Conservation (phyloP, 345 rosid genomes). For the Alliaria petiolata region DNA sequence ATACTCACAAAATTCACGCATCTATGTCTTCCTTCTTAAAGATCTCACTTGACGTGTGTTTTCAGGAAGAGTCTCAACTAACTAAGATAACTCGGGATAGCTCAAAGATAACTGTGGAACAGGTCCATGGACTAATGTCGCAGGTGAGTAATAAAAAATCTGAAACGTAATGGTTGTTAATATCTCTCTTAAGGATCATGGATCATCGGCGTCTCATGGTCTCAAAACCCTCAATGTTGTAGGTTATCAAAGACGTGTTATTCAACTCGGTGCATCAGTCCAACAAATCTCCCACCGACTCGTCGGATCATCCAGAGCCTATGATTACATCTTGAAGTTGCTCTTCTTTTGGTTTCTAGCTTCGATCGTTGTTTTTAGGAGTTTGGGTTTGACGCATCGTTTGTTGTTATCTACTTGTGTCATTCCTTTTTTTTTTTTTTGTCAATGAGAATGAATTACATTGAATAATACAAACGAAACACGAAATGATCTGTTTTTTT, state of each 20-base stretch:
- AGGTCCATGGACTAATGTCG: slow-evolving; percentile 91
- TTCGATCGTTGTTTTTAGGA: not conserved
- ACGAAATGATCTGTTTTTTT: not conserved
- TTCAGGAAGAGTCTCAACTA: slow-evolving; percentile 90
- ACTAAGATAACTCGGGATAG: slow-evolving; percentile 87
- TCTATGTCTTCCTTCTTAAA: not conserved
- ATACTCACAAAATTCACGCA: not conserved
- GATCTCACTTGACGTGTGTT: slow-evolving; percentile 3
- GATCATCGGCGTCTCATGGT: not conserved
- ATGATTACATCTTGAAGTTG: slow-evolving; percentile 64
- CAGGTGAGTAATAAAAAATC: slow-evolving; percentile 50
- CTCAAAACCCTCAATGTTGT: not conserved
- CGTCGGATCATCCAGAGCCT: slow-evolving; percentile 69
- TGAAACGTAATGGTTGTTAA: not conserved
- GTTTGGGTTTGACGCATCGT: not conserved
- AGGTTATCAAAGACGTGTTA: slow-evolving; percentile 88
- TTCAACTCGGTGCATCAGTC: slow-evolving; percentile 73
- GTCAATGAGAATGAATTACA: not conserved
- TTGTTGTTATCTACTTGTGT: not conserved
- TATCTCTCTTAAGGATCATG: not conserved
- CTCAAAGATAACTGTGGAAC: slow-evolving; percentile 89
- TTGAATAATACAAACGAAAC: not conserved
- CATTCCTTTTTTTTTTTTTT: not conserved
- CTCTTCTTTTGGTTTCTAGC: not conserved
- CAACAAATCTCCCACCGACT: slow-evolving; percentile 41